phyloP scores from a whole-genome alignment of 495 filamentous ascomycete genomes.

The Zalerion maritima region DNA sequence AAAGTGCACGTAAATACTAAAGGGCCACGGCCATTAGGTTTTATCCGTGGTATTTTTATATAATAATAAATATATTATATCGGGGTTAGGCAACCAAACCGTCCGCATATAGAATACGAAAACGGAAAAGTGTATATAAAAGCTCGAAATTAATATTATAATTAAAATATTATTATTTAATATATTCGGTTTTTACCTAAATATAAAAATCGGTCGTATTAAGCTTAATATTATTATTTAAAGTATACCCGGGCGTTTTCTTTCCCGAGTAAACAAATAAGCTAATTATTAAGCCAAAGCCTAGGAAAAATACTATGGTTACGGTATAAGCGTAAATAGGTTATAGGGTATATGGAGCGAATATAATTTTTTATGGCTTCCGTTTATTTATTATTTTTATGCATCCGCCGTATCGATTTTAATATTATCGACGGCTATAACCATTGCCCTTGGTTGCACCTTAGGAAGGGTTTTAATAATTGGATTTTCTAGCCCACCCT shows the following conservation, averaged over 20 bases:
- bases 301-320: conserved; percentile 1
- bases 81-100: neutral
- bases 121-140: neutral
- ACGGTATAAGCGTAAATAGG: conserved; percentile 1
- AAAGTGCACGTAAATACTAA: neutral
- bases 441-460: conserved; percentile 1
- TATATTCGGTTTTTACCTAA: neutral
- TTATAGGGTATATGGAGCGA: conserved; percentile 4
- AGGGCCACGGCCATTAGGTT: neutral
- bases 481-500: conserved; percentile 1
- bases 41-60: neutral
- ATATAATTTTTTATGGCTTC: conserved; percentile 4
- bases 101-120: conserved; percentile 2
- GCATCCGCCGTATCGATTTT: conserved; percentile 1
- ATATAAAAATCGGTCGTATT: conserved; percentile 5
- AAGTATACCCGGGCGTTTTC: too few relatives aligned
- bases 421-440: conserved; percentile 1
- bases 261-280: too few relatives aligned
- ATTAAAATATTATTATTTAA: too few relatives aligned
- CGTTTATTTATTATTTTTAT: neutral
- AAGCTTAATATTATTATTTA: conserved; percentile 1
- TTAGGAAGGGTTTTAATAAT: conserved; percentile 2
- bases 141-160: too few relatives aligned
- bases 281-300: neutral
- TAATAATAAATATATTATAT: too few relatives aligned